A percentile compares a stretch with the other conserved stretches of the same genome.
Conservation (phyloP, 345 rosid genomes). For the Hibiscus tridactylites region DNA sequence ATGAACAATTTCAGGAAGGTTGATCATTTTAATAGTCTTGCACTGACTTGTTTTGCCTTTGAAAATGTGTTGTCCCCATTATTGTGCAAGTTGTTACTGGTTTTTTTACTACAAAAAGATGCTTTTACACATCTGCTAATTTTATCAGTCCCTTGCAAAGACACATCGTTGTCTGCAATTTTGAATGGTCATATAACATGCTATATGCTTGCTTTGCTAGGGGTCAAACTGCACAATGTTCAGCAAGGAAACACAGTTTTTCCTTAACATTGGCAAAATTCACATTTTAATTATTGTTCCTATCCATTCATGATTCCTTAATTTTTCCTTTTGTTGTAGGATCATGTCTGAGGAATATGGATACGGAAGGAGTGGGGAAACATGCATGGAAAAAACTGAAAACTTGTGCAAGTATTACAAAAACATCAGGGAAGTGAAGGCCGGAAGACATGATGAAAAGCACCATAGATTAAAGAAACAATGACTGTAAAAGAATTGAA, state of each 20-base stretch:
- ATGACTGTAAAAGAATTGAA: too few species aligned
- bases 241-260: background rate
- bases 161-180: constrained; percentile 2
- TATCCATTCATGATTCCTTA: background rate
- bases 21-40: background rate
- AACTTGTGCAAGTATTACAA: constrained; percentile 94
- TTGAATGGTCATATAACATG: constrained; percentile 14
- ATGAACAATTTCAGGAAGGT: constrained; percentile 23
- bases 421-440: constrained; percentile 95
- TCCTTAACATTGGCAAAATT: background rate
- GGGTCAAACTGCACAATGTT: constrained; percentile 10
- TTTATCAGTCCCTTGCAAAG: too few species aligned
- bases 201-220: background rate
- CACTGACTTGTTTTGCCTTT: constrained; percentile 1
- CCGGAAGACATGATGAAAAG: constrained; percentile 96
- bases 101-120: constrained; percentile 9
- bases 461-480: constrained; percentile 43
- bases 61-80: constrained; percentile 28
- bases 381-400: constrained; percentile 95
- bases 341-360: constrained; percentile 93
- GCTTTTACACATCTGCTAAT: constrained; percentile 6
- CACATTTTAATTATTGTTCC: constrained; percentile 30
- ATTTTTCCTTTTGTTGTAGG: constrained; percentile 25
- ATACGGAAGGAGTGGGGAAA: constrained; percentile 87
- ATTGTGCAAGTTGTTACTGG: constrained; percentile 1